Evolutionary conservation across 164 flowering plant species (phyloP).

Genomic region (Kingdonia uniflora): DNA sequence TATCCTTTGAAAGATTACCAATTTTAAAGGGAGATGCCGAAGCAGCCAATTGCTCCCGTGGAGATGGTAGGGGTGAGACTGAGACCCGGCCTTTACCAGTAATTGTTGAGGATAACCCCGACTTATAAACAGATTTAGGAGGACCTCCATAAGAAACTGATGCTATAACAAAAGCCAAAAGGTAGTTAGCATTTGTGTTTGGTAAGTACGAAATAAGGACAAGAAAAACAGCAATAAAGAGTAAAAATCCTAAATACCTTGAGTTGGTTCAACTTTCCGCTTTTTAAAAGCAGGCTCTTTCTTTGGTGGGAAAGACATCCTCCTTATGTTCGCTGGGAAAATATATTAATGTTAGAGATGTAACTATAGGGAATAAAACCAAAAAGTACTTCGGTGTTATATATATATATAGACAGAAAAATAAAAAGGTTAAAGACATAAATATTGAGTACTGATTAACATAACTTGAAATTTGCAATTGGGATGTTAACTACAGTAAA

Average conservation of each 20-base stretch:
- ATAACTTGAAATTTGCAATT: too few relatives aligned
- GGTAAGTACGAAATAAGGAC: too few relatives aligned
- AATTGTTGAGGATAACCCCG: constrained; percentile 33
- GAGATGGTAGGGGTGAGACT: constrained; percentile 66
- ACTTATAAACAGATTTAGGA: constrained; percentile 39
- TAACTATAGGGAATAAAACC: too few relatives aligned
- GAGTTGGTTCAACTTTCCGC: constrained; percentile 54
- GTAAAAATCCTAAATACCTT: constrained; percentile 31
- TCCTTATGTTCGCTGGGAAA: constrained; percentile 54
- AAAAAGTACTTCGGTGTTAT: too few relatives aligned
- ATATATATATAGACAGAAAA: too few relatives aligned
- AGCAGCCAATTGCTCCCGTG: constrained; percentile 39
- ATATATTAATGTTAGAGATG: constrained; percentile 3
- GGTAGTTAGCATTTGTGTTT: too few relatives aligned
- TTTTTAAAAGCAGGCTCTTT: constrained; percentile 69
- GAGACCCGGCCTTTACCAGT: constrained; percentile 39
- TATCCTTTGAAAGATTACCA: constrained; percentile 29
- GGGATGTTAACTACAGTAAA: too few relatives aligned
- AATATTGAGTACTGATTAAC: too few relatives aligned
- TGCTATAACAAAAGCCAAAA: not conserved
- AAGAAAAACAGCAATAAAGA: too few relatives aligned
- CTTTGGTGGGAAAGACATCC: constrained; percentile 41
- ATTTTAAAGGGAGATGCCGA: constrained; percentile 46
- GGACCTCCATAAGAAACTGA: constrained; percentile 33
- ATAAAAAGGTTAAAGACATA: too few relatives aligned